phyloP scores from a whole-genome alignment of 164 flowering plant genomes.

The Protea cynaroides region DNA sequence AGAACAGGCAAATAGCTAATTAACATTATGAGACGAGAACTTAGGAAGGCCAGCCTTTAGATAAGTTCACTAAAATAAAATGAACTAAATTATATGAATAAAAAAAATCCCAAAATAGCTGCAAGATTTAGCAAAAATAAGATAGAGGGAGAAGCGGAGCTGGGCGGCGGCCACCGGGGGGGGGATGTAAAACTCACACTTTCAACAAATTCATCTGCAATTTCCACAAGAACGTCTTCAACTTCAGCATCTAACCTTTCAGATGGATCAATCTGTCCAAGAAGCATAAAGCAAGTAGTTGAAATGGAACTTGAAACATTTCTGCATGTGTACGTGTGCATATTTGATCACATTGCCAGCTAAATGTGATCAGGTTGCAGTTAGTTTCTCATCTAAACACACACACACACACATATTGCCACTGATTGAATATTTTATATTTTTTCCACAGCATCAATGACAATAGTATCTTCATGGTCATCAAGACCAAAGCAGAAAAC shows the following conservation, averaged over 20 bases:
- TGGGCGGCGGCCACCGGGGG: no score
- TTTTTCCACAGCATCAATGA: no score
- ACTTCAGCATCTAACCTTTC: conserved; percentile 86
- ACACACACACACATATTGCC: no score
- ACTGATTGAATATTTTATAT: no score
- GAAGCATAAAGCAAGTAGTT: background rate
- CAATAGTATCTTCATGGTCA: no score
- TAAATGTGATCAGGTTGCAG: no score
- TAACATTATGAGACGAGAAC: background rate
- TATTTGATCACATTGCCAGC: no score
- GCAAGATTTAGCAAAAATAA: background rate
- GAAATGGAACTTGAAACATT: background rate
- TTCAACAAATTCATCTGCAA: conserved; percentile 91
- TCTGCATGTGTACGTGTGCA: background rate
- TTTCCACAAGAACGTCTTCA: conserved; percentile 81
- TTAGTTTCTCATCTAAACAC: no score
- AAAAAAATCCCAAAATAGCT: background rate
- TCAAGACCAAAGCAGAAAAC: no score
- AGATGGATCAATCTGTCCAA: conserved; percentile 70
- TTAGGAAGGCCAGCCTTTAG: background rate
- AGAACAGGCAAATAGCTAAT: background rate
- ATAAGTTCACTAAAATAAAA: background rate
- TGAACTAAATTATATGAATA: background rate
- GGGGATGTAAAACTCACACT: conserved; percentile 52
- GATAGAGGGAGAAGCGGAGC: background rate